These are phyloP conservation scores for Casuarina glauca DNA, from an alignment of 306 rosid genomes.

Conservation along the genomic window DNA sequence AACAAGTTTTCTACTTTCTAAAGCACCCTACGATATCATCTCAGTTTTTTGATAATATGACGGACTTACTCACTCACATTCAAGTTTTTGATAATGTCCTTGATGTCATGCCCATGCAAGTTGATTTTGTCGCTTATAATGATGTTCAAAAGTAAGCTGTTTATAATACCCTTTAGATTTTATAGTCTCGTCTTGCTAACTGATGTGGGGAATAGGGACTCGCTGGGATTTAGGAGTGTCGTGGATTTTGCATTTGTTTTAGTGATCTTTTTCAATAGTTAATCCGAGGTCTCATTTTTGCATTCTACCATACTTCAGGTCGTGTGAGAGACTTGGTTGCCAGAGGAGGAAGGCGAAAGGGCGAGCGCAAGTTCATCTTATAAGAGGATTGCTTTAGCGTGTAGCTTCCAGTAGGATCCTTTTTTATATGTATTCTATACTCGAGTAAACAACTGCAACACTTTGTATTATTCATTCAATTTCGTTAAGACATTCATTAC, in stretches of 20 bases:
- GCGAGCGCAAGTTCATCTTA: not conserved
- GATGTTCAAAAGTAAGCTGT: not conserved
- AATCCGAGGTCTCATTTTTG: not conserved
- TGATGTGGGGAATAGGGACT: not conserved
- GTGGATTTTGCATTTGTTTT: not conserved
- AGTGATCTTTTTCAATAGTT: not conserved
- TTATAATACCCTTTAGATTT: not conserved
- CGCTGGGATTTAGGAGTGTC: not conserved
- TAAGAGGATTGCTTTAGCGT: constrained; percentile 11
- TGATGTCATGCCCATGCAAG: not conserved
- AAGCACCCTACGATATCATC: not conserved
- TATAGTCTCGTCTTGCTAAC: not conserved
- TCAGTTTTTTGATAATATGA: not conserved
- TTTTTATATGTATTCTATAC: not conserved
- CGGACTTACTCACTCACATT: not conserved
- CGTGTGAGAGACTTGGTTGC: not conserved
- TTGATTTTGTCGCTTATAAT: not conserved
- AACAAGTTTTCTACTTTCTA: not conserved
- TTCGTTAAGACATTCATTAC: no score
- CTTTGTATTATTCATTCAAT: not conserved
- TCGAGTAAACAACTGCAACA: not conserved
- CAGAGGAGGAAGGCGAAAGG: constrained; percentile 6
- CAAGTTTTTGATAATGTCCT: not conserved
- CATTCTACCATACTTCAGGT: constrained; percentile 10
- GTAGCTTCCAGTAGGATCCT: constrained; percentile 1